phyloP scores from a whole-genome alignment of 2,329 filamentous ascomycete genomes.

The Plectosphaerella sp. region DNA sequence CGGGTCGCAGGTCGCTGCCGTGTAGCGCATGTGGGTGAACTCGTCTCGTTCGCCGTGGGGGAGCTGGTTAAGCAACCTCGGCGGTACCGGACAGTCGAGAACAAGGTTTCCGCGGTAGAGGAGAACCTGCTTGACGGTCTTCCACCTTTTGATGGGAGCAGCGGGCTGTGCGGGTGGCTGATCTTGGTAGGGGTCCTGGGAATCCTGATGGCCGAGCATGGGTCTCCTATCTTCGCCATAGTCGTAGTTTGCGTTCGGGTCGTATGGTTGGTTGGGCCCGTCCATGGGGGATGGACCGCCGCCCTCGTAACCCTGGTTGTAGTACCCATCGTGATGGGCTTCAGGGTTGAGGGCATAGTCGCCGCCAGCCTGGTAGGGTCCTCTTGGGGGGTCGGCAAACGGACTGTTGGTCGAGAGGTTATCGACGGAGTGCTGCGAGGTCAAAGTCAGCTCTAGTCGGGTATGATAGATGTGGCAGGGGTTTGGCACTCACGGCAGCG shows the following conservation, averaged over 20 bases:
- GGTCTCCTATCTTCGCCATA: slow-evolving; percentile 65
- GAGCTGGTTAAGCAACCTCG: slow-evolving; percentile 79
- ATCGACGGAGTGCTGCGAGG: slow-evolving; percentile 45
- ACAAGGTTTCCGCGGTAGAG: slow-evolving; percentile 96
- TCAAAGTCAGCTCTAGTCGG: background rate
- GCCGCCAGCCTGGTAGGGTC: slow-evolving; percentile 38
- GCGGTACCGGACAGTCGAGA: slow-evolving; percentile 92
- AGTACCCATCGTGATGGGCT: slow-evolving; percentile 83
- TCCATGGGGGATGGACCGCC: slow-evolving; percentile 56
- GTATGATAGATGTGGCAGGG: background rate
- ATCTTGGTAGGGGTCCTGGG: slow-evolving; percentile 43
- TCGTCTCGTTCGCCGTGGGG: slow-evolving; percentile 91
- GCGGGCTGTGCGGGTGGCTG: slow-evolving; percentile 32
- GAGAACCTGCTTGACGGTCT: slow-evolving; percentile 98
- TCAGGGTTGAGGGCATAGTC: slow-evolving; percentile 79
- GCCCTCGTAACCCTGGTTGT: slow-evolving; percentile 70
- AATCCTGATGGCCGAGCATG: slow-evolving; percentile 65
- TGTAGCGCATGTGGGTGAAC: slow-evolving; percentile 88
- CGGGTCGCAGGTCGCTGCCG: slow-evolving; percentile 91
- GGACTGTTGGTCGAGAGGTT: slow-evolving; percentile 35
- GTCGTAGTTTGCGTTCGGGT: slow-evolving; percentile 55
- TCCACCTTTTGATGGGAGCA: slow-evolving; percentile 78
- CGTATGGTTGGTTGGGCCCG: slow-evolving; percentile 51
- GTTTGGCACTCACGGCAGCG: slow-evolving; percentile 63
- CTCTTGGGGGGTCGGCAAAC: slow-evolving; percentile 39